A percentile compares a stretch with the other conserved stretches of the same genome.
Conservation (phyloP, 495 filamentous ascomycete species). For the Annulohypoxylon maeteangense region DNA sequence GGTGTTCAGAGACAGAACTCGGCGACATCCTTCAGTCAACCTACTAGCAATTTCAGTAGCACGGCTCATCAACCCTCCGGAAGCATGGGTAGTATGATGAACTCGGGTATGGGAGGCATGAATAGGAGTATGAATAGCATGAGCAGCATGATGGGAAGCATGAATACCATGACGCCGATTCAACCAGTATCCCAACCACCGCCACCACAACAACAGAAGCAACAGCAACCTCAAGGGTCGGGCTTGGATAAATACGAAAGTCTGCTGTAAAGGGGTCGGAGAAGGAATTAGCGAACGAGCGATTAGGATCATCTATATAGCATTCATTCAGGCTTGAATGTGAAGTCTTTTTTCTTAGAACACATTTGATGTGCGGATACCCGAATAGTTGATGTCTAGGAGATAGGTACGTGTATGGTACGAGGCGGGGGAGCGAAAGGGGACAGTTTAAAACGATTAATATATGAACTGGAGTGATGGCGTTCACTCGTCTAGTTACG, state of each 20-base stretch:
- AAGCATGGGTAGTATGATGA: constrained; percentile 43
- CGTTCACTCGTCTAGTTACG: background rate
- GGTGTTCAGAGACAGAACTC: constrained; percentile 34
- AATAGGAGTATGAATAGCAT: constrained; percentile 45
- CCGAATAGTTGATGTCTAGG: constrained; percentile 10
- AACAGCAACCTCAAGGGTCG: constrained; percentile 55
- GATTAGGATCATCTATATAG: background rate
- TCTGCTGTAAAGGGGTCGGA: constrained; percentile 63
- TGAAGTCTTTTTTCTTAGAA: constrained; percentile 14
- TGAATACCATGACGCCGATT: constrained; percentile 33
- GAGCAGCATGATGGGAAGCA: constrained; percentile 34
- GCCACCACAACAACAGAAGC: constrained; percentile 44
- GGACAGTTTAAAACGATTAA: background rate
- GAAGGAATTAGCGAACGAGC: background rate
- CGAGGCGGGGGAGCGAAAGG: background rate
- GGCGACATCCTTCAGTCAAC: constrained; percentile 32
- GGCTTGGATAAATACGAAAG: constrained; percentile 86
- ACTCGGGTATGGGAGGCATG: constrained; percentile 35
- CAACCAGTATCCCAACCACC: constrained; percentile 29
- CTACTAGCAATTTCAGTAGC: constrained; percentile 22
- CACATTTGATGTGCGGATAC: constrained; percentile 6
- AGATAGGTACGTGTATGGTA: background rate
- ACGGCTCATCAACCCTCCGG: constrained; percentile 34
- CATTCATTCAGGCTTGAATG: constrained; percentile 8
- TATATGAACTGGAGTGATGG: background rate